Base-by-base conservation (phyloP, 2,329 filamentous ascomycete genomes). In the Xylariaceae sp. region DNA sequence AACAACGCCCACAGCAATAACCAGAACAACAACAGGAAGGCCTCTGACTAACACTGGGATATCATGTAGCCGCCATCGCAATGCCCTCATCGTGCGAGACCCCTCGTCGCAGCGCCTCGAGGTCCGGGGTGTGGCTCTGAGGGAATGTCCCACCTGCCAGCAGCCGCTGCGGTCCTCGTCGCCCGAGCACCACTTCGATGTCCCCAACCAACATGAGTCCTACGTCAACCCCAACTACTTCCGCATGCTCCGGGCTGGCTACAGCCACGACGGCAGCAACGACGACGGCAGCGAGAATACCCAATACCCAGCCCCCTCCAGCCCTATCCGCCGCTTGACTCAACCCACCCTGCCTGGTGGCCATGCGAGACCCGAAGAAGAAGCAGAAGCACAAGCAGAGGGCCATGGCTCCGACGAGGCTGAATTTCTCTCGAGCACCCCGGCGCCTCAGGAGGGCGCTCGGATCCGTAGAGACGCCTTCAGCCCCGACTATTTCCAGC, bases 161-260 rank as follows among this genome's bases (percentile, higher is more conserved):
- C 82, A 84, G 33, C 77, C 86, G 13, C 72, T 79, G 58, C 57
- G 70, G 43, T 57, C 55, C 24, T 56, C 55, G 22, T 69, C 73
- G 25, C 59, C 70, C 33, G 69, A 75, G 15, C 61, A 64, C 19
- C 56, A 65, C 40, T 75, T 64, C 53, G 72, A 72, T 34, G 58
- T 51, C 26, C 49, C 60, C 19, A 52, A 58, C 32, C 61, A 63
- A 21, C 58, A 58, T 46, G 72, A 82, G 31, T 74, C 80, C 36
- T 96, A 89, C 55, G 83, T 95, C 47, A 82, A 89, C 51, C 89
- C 89, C 3, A 78, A 88, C 32, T 98, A 98, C 66, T 98, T 98
- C 60, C 86, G 86, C 51, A 89, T 96, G 83, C 78, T 98, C 25
- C 83, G 78, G 59, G 58, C 69, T 50, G 59, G 65, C 57, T 46